Percentiles rank a stretch among this genome's conserved stretches.
Conservation (phyloP, 23 red algal genomes). For the Gracilaria gracilis region DNA sequence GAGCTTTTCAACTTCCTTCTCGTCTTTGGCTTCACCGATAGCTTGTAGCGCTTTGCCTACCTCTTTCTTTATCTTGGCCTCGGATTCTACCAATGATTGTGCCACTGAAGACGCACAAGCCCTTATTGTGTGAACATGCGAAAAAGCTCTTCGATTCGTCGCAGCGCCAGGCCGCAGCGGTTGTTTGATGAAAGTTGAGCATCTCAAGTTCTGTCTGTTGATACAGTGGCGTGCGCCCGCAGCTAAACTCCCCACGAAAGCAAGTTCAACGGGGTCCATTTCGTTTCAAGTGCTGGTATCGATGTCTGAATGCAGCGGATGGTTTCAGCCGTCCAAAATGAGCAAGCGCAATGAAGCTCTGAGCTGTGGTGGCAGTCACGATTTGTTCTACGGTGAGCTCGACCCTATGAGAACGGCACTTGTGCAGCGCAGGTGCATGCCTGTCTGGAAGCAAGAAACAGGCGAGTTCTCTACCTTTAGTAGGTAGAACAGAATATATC, state of each 20-base stretch:
- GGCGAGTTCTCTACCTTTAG: background rate
- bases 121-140: no score
- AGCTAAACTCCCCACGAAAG: background rate
- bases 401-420: background rate
- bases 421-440: background rate
- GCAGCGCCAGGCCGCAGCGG: background rate
- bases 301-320: background rate
- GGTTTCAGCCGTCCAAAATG: background rate
- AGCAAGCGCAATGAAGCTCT: no score
- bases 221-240: background rate
- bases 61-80: slow-evolving; percentile 5
- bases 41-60: slow-evolving; percentile 50
- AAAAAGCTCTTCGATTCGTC: background rate
- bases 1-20: slow-evolving; percentile 51
- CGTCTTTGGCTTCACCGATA: slow-evolving; percentile 37
- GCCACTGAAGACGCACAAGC: background rate
- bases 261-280: background rate
- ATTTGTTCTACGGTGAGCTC: background rate
- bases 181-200: slow-evolving; percentile 10
- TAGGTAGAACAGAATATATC: background rate
- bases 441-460: background rate
- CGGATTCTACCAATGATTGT: slow-evolving; percentile 9
- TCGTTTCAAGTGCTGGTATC: background rate
- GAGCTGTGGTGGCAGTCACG: no score
- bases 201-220: background rate